These are phyloP conservation scores for Aspergillus mulundensis DNA, from an alignment of 495 filamentous ascomycete species.

Conservation along the genomic window DNA sequence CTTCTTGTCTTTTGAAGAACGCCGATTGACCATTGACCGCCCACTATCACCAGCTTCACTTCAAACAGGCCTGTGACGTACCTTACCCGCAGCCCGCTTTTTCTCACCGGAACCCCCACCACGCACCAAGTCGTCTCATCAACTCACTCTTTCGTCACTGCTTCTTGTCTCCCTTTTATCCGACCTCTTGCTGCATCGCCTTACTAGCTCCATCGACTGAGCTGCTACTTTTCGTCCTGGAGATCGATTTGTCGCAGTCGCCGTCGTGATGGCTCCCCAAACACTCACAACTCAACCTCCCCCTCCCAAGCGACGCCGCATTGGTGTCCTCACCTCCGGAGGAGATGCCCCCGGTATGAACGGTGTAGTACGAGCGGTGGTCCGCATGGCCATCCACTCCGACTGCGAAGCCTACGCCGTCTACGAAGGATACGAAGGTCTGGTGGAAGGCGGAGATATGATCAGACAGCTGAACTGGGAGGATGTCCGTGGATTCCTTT, in stretches of 20 bases:
- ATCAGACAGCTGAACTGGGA: conserved; percentile 89
- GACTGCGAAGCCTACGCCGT: conserved; percentile 86
- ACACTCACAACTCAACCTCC: conserved; percentile 26
- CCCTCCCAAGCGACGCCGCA: conserved; percentile 64
- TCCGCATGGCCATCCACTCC: conserved; percentile 83
- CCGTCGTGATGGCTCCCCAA: conserved; percentile 30
- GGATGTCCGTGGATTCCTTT: conserved; percentile 91
- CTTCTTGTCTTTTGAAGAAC: background rate
- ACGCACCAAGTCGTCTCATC: conserved; percentile 16
- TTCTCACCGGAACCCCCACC: conserved; percentile 40
- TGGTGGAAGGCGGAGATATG: conserved; percentile 83
- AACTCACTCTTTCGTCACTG: conserved; percentile 9
- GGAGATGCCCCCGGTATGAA: conserved; percentile 99
- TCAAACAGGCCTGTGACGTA: conserved; percentile 33
- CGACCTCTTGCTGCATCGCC: conserved; percentile 1
- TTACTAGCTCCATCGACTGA: conserved; percentile 9
- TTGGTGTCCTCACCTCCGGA: conserved; percentile 94
- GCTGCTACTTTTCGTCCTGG: background rate
- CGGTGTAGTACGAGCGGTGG: conserved; percentile 85
- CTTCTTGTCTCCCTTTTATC: conserved; percentile 12
- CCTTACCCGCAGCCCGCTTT: conserved; percentile 38
- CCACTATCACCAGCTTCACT: background rate
- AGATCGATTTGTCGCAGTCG: conserved; percentile 6
- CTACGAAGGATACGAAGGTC: conserved; percentile 93
- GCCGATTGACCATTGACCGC: background rate